Base-by-base conservation (phyloP, 495 filamentous ascomycete species). In the Recurvomyces mirabilis region DNA sequence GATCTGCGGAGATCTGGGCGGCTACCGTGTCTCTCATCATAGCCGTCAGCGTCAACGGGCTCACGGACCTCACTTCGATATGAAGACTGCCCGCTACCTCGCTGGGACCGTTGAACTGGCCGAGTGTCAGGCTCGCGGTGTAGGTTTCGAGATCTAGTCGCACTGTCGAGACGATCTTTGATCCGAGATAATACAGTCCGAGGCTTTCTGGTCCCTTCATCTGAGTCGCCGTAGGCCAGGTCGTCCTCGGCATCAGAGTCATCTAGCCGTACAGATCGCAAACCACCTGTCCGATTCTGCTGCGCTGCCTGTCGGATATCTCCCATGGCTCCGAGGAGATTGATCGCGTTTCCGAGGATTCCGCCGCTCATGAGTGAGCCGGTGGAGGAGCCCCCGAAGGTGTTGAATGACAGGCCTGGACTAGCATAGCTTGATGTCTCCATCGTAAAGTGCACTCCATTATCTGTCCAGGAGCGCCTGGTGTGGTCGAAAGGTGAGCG, bases 391-490 rank as follows among this genome's bases (percentile, higher is more conserved):
- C 43, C 23, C 14, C 43, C 24, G 7, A 25, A 24, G n/a, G 35
- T 25, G 14, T 26, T 23, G 43, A 47, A 47, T 12, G 43, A 38
- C 15, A 47, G 4, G 17, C 34, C 36, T 9, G 43, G 43, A 15
- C 43, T 40, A 22, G 33, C n/a, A 20, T 38, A 47, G 3, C 38
- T 47, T 9, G 34, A 20, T 9, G 43, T 38, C 26, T 47, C 34
- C 11, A 47, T 30, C 11, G 43, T 47, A 17, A 38, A 40, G 19
- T 47, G 43, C 6, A 47, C 43, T 24, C 43, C 43, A 18, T 47
- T 40, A 35, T 47, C 43, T 4, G 34, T 47, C 43, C 43, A 47
- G n/a, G 43, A 45, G 11, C 30, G 11, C 11, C 42, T 3, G 7
- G 39, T 30, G 28, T 42, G 39, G 22, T 42, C 32, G 39, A 42